These are phyloP conservation scores for Peronospora destructor DNA, from an alignment of 352 stramenopile genomes.

Conservation along the genomic window DNA sequence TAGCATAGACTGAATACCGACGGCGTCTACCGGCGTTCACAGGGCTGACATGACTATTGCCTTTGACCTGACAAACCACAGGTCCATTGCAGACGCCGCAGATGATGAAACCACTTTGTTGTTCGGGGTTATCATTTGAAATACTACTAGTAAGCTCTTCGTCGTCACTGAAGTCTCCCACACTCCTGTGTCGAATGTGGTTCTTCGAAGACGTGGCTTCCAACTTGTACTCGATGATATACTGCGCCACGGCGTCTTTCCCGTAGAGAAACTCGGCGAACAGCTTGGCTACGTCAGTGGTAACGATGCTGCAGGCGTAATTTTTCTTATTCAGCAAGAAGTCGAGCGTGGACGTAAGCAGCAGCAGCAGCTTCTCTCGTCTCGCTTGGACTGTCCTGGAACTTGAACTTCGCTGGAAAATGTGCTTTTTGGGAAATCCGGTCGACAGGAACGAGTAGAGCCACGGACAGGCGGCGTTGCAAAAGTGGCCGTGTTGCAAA, in stretches of 20 bases:
- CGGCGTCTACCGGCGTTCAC: slow-evolving; percentile 2
- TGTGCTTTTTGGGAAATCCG: slow-evolving; percentile 27
- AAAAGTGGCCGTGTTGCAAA: slow-evolving; percentile 32
- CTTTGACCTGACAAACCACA: slow-evolving; percentile 8
- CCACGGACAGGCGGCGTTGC: slow-evolving; percentile 23
- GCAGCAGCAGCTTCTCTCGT: slow-evolving; percentile 13
- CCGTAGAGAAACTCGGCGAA: slow-evolving; percentile 26
- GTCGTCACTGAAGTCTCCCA: neutral
- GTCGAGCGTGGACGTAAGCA: slow-evolving; percentile 16
- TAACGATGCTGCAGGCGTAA: slow-evolving; percentile 21
- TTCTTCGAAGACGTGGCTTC: slow-evolving; percentile 2
- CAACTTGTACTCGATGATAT: slow-evolving; percentile 12
- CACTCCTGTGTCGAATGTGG: slow-evolving; percentile 9
- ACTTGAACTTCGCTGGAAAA: slow-evolving; percentile 25
- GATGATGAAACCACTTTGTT: neutral
- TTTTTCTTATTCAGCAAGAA: slow-evolving; percentile 29
- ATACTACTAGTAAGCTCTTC: slow-evolving; percentile 1
- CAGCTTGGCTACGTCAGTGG: slow-evolving; percentile 19
- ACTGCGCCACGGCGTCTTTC: slow-evolving; percentile 15
- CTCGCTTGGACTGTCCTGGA: slow-evolving; percentile 10
- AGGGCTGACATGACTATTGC: neutral
- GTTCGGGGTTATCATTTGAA: neutral
- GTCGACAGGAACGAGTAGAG: slow-evolving; percentile 26
- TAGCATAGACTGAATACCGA: slow-evolving; percentile 24
- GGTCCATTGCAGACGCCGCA: slow-evolving; percentile 23